Base-by-base conservation (phyloP, 257 asterid species). In the Penstemon barbatus region DNA sequence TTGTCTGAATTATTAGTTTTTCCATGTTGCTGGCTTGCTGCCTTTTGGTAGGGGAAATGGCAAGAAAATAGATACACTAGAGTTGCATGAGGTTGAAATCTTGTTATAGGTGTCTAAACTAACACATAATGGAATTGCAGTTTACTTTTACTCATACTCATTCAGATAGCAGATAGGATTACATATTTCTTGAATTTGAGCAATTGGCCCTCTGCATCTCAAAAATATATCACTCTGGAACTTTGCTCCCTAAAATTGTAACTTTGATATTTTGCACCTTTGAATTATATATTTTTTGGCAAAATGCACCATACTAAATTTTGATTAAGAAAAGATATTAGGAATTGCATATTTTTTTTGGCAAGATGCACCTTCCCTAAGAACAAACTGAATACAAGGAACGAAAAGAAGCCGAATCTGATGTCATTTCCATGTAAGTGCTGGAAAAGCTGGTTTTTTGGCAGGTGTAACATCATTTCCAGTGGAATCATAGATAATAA, bases 401-500 rank as follows among this genome's bases (percentile, higher is more conserved):
- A 39, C 13, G 25, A 43, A 52, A 25, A 33, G 6, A 59, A 39
- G 15, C 25, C 8, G 39, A 15, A 49, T 54, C 59, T 8, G 4
- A 25, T 46, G 13, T 81, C 66, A 85, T 71, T 78, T 85, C 90
- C 92, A 79, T 50, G 86, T 65, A 69, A 87, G 95, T 12, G 95
- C 88, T 7, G 78, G 80, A 54, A 79, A 90, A 11, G 87, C 80
- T 46, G 1, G 74, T 49, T 75, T 56, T 65, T 63, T 69, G 46
- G 86, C 63, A 33, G 86, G 83, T 9, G 85, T 54, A 15, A 79
- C 74, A 4, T 73, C 49, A 41, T 80, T 86, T 44, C 95, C 96
- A 1, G 81, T 63, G 19, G 92, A 77, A 64, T 88, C 96, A 68
- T 91, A 88, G 33, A 88, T 78, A 4, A 90, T 91, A 43, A 88